Conservation (phyloP, 148 eudicot species). For the Vaccinium vitisidaea region DNA sequence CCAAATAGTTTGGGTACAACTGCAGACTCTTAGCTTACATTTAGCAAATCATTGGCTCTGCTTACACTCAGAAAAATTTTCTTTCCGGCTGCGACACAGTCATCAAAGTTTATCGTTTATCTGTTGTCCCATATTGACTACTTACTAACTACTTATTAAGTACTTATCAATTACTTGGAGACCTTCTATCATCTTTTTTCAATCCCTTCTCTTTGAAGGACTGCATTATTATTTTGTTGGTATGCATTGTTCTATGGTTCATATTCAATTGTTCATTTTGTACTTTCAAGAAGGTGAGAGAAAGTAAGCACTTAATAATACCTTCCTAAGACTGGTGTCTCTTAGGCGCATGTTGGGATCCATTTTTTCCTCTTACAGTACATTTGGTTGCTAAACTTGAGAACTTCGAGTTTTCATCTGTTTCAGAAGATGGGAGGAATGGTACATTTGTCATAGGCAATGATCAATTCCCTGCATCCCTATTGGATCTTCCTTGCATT, state of each 20-base stretch:
- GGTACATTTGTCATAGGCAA: slow-evolving; percentile 75
- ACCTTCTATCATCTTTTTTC: not conserved
- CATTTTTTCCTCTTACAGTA: not conserved
- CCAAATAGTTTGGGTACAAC: not conserved
- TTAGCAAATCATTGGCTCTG: not conserved
- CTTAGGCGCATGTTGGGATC: not conserved
- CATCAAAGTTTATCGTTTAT: not conserved
- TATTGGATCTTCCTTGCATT: slow-evolving; percentile 79
- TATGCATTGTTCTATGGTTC: not conserved
- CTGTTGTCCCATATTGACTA: not conserved
- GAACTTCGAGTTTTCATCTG: not conserved
- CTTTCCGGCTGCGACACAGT: not conserved
- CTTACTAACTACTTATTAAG: not conserved
- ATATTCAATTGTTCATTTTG: not conserved
- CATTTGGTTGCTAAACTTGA: not conserved
- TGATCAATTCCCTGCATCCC: slow-evolving; percentile 77
- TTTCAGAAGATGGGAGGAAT: slow-evolving; percentile 86
- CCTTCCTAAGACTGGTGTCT: not conserved
- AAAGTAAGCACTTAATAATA: not conserved
- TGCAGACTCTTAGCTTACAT: not conserved
- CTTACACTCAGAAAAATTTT: not conserved
- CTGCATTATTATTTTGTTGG: not conserved
- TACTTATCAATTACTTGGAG: not conserved
- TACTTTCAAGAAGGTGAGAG: not conserved
- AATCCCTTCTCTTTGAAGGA: not conserved